Evolutionary conservation across 225 moss, liverwort and hornwort species (phyloP).

Genomic region (Antitrichia curtipendula): DNA sequence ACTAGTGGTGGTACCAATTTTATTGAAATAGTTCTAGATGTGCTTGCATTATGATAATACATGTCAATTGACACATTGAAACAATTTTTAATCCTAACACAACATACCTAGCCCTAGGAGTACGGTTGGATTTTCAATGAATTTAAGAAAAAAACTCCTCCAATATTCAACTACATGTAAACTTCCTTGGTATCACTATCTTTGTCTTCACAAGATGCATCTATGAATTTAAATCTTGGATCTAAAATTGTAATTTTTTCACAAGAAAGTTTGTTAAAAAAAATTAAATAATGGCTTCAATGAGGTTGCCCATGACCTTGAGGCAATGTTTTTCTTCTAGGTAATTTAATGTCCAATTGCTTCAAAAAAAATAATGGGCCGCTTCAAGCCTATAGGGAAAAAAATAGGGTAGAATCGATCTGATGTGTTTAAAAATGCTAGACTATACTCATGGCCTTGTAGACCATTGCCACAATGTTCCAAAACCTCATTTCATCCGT

Average conservation of each 20-base stretch:
- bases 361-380: too few species aligned
- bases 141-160: accelerated
- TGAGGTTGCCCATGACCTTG: not conserved
- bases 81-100: too few species aligned
- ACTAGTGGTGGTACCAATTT: not conserved
- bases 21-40: not conserved
- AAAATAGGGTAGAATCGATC: too few species aligned
- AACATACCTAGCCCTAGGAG: too few species aligned
- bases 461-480: too few species aligned
- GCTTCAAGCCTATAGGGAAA: too few species aligned
- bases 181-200: too few species aligned
- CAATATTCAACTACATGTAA: not conserved
- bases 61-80: not conserved
- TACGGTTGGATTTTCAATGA: too few species aligned
- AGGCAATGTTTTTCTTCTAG: not conserved
- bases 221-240: not conserved
- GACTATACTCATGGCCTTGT: too few species aligned
- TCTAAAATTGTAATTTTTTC: not conserved
- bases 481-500: too few species aligned
- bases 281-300: not conserved
- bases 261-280: not conserved
- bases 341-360: too few species aligned
- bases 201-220: not conserved
- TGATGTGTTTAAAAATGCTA: too few species aligned
- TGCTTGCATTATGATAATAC: not conserved